Evolutionary conservation across 345 rosid genomes (phyloP), one percentile per base, ranked within the genome.

Genomic region (Camelina sativa): DNA sequence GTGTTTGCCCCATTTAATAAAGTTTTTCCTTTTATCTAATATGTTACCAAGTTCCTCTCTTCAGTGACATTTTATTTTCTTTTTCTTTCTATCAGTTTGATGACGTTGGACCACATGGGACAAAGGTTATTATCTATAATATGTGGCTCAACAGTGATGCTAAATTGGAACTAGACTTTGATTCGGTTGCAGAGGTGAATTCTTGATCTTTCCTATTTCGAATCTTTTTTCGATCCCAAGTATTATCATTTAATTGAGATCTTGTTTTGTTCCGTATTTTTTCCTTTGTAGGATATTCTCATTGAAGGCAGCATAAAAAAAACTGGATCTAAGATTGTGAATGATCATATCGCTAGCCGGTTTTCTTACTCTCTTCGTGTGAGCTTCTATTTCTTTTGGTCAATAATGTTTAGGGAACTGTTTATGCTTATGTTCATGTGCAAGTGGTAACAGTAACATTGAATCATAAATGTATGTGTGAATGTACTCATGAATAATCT

Each of bases 91-190:
- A 68, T 81, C 97, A 95, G 99, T 89, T 90, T 85, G 88, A 87
- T 53, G 87, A 89, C 74, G 69, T 95, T 69, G 92, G 89, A 47
- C 23, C 81, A 11, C 97, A 86, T 85, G 99, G 99, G 59, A 95
- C 99, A 58, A 95, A 90, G 84, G 80, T 95, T 67, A 80, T 92
- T 12, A 75, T 95, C 72, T 95, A 92, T 82, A 95, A 95, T 79
- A 63, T 95, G 67, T 95, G 99, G 99, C 78, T 80, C 75, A 85
- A 66, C 76, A 84, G 88, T 32, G 91, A 84, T 46, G 90, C 87
- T 32, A 83, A 75, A 25, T 7, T 80, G 80, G 99, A 95, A 81
- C 81, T 95, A 48, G 97, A 95, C 85, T 92, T 95, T 38, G 86
- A 85, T 72, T 69, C 83, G 5, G 86, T 79, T 82, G 67, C 86